phyloP scores from a whole-genome alignment of 228 moss, liverwort and hornwort species.

The Sphagnum fallax region DNA sequence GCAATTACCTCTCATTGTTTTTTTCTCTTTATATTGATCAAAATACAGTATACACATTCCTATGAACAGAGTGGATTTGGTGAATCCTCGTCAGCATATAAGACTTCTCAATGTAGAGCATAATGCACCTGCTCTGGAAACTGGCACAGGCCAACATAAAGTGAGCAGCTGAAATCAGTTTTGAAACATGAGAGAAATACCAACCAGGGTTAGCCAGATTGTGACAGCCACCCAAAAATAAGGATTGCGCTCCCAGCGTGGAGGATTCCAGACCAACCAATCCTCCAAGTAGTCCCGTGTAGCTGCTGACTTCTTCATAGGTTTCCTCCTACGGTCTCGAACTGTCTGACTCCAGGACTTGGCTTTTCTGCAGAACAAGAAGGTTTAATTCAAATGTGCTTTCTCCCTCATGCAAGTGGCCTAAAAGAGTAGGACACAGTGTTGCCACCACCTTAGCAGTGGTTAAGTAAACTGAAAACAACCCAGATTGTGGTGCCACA shows the following conservation, averaged over 20 bases:
- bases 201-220: constrained; percentile 88
- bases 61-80: too few relatives aligned
- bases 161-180: constrained; percentile 25
- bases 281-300: constrained; percentile 81
- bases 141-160: too few relatives aligned
- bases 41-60: too few relatives aligned
- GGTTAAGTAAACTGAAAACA: too few relatives aligned
- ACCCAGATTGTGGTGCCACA: too few relatives aligned
- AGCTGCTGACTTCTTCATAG: constrained; percentile 44
- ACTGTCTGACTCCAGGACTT: constrained; percentile 69
- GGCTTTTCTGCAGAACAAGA: constrained; percentile 44
- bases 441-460: too few relatives aligned
- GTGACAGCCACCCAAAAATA: constrained; percentile 97
- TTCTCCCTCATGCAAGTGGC: neutral
- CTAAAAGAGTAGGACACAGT: too few relatives aligned
- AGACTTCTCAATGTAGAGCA: too few relatives aligned
- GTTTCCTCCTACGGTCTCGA: constrained; percentile 57
- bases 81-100: too few relatives aligned
- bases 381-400: neutral
- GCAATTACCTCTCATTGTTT: too few relatives aligned
- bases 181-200: constrained; percentile 75
- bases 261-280: constrained; percentile 95
- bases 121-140: too few relatives aligned
- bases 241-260: constrained; percentile 96
- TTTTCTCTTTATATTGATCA: too few relatives aligned